Percentiles rank a stretch among this genome's conserved stretches.
Conservation (phyloP, 768 basidiomycete genomes). For the Austroboletus eburneus region DNA sequence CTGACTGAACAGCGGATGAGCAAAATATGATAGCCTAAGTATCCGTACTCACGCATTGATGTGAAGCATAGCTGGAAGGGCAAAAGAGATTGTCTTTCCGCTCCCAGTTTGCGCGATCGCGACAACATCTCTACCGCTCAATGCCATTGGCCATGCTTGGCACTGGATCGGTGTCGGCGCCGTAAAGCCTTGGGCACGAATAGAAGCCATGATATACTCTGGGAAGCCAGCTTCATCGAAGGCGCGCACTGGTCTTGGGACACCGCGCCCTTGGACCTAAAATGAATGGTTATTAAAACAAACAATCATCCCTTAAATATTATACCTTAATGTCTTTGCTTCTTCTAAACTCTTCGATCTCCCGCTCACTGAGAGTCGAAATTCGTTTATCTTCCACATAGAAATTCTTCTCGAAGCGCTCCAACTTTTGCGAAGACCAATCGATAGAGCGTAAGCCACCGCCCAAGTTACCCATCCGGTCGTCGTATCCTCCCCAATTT, state of each 20-base stretch:
- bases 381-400: slow-evolving; percentile 90
- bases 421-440: slow-evolving; percentile 71
- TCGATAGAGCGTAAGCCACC: slow-evolving; percentile 79
- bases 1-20: slow-evolving; percentile 51
- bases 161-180: slow-evolving; percentile 95
- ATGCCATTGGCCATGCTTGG: slow-evolving; percentile 99
- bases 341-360: slow-evolving; percentile 84
- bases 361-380: slow-evolving; percentile 68
- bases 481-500: slow-evolving; percentile 40
- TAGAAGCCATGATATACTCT: slow-evolving; percentile 91
- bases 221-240: slow-evolving; percentile 98
- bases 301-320: no score
- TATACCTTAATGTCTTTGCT: slow-evolving; percentile 87
- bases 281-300: neutral
- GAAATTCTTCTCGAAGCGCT: slow-evolving; percentile 97
- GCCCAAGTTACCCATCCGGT: slow-evolving; percentile 80
- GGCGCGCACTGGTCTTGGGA: slow-evolving; percentile 84
- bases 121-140: slow-evolving; percentile 89
- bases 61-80: slow-evolving; percentile 98
- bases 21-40: neutral
- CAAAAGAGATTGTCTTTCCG: slow-evolving; percentile 98
- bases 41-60: slow-evolving; percentile 84
- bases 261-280: slow-evolving; percentile 80
- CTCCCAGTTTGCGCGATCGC: slow-evolving; percentile 98
- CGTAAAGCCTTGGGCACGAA: slow-evolving; percentile 90